Base-by-base conservation (phyloP, 1,284 basidiomycete species). In the Cutaneotrichosporon cutaneum region DNA sequence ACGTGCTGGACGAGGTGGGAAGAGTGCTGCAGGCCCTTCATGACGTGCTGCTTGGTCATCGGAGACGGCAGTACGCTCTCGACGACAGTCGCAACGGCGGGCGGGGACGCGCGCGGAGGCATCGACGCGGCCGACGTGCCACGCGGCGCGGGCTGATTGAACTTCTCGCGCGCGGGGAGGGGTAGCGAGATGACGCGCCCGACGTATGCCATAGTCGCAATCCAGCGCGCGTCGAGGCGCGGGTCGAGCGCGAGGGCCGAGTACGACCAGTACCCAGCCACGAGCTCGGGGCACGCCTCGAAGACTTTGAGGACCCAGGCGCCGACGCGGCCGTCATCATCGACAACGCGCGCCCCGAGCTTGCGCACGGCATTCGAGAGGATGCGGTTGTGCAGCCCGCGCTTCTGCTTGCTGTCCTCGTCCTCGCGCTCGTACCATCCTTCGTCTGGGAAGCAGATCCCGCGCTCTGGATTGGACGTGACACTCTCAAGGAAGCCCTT, bases 401-500 rank as follows among this genome's bases (percentile, higher is more conserved):
- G 66, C 30, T 48, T 72, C 65, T 59, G 68, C 56, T 71, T 66
- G 44, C 64, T 58, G 10, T 69, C 66, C 4, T 64, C 66, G 2
- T 82, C 82, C 0, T 75, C 72, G 10, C 90, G 85, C 2, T 87
- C 87, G 72, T 96, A 97, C 94, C 94, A 97, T 0, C 93, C 94
- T 16, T 86, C 84, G 73, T 95, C 92, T 53, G 82, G 85, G 78
- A 95, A 97, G 74, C 93, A 96, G 24, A 97, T 82, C 0, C 94
- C 94, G 21, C 83, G 81, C 0, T 92, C 92, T 0, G 90, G 90
- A 27, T 86, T 86, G 0, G 90, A 89, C 69, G 89, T 91, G n/a
- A 93, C 85, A 10, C 89, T 90, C 48, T 95, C 84, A 6, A 97
- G 80, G 74, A 96, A 96, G 70, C 94, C 91, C 66, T 92, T 90